Base-by-base conservation (phyloP, 257 asterid genomes). In the Handroanthus guayacan region DNA sequence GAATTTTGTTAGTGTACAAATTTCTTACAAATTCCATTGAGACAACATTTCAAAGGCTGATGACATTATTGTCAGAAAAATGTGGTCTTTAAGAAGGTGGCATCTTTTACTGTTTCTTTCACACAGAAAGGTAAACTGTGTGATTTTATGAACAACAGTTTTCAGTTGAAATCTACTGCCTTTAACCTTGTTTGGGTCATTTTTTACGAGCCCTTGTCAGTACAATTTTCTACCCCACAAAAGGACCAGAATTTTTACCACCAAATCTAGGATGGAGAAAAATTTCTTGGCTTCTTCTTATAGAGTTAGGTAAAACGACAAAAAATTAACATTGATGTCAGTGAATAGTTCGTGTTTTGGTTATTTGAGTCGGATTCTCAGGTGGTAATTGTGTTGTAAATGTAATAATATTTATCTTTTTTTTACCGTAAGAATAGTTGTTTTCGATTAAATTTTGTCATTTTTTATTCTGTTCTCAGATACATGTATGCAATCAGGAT, bases 11-110 rank as follows among this genome's bases (percentile, higher is more conserved):
- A 66, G 16, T 20, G 78, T 48, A 64, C 62, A 60, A 37, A 43
- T 41, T 43, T 68, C 17, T 14, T 52, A 61, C 77, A 45, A 14
- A 47, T 47, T 47, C 52, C 45, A 41, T 64, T 51, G 82, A 71
- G 79, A 76, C 78, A 81, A 52, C 73, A 68, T 60, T 67, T 77
- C 73, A 67, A 81, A 55, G 63, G 13, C 57, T 45, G 81, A 45
- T 25, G 38, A 3, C 45, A 43, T 25, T 16, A 65, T 38, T 61
- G 75, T 72, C 77, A 77, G 83, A 64, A 7, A 39, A 8, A 7
- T 68, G 39, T 58, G 70, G 71, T 34, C 62, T 52, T 69, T 16
- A 51, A 18, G 17, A 45, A 61, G 69, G 16, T 55, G 67, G 52
- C 74, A 64, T 54, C 25, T 11, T 36, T 56, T 37, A 78, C 57